Evolutionary conservation across 2,329 filamentous ascomycete genomes (phyloP).

Genomic region (Thelonectria discophora): DNA sequence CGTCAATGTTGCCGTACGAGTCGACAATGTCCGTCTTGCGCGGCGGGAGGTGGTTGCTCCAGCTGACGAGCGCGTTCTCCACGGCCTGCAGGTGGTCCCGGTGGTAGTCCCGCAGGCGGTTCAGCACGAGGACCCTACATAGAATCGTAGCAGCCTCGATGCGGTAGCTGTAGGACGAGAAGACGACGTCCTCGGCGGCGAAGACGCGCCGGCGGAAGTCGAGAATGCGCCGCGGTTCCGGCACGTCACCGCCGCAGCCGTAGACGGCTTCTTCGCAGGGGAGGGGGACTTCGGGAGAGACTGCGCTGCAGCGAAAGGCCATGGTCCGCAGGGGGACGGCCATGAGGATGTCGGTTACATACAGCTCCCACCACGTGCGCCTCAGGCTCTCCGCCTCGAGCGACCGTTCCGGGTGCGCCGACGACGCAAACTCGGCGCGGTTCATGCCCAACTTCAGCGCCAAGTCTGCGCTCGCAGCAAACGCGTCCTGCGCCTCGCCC

Average conservation of each 20-base stretch:
- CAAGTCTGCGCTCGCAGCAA: slow-evolving; percentile 12
- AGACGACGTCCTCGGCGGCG: slow-evolving; percentile 25
- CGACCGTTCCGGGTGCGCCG: slow-evolving; percentile 8
- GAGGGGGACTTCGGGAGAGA: slow-evolving; percentile 26
- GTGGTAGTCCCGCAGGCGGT: slow-evolving; percentile 25
- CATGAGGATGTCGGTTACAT: slow-evolving; percentile 35
- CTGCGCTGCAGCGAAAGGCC: slow-evolving; percentile 27
- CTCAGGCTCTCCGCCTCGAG: slow-evolving; percentile 35
- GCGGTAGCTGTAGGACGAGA: slow-evolving; percentile 37
- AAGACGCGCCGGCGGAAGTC: slow-evolving; percentile 31
- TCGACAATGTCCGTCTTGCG: slow-evolving; percentile 34
- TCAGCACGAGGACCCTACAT: slow-evolving; percentile 26
- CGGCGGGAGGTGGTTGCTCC: slow-evolving; percentile 30
- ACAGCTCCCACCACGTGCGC: slow-evolving; percentile 40
- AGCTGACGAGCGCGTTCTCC: slow-evolving; percentile 35
- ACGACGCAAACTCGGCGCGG: slow-evolving; percentile 25
- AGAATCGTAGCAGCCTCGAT: slow-evolving; percentile 36
- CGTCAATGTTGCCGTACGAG: slow-evolving; percentile 34
- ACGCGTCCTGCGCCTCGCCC: neutral
- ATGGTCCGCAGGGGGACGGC: slow-evolving; percentile 26
- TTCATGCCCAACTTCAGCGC: slow-evolving; percentile 35
- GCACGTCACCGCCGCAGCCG: slow-evolving; percentile 17
- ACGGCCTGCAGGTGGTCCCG: slow-evolving; percentile 35
- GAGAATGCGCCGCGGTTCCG: slow-evolving; percentile 23
- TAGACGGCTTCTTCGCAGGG: slow-evolving; percentile 36